These are phyloP conservation scores for Dothidotthia symphoricarpi DNA, from an alignment of 2,329 filamentous ascomycete species.

Conservation along the genomic window DNA sequence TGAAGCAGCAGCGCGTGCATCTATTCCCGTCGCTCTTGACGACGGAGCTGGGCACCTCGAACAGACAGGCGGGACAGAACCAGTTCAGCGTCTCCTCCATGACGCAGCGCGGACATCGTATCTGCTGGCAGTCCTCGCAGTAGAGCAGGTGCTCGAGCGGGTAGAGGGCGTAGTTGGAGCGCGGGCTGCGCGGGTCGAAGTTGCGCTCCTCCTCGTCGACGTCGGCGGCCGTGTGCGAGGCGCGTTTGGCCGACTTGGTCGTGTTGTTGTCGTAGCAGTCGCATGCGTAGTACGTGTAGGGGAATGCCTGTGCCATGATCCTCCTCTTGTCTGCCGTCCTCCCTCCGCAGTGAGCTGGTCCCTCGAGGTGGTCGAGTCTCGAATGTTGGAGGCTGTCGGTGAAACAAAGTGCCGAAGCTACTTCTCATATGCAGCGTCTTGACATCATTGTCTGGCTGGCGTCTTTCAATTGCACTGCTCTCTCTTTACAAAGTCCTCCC, in stretches of 20 bases:
- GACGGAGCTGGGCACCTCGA: conserved; percentile 91
- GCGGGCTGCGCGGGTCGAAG: conserved; percentile 81
- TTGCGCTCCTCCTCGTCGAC: conserved; percentile 71
- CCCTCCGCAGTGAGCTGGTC: too few species aligned
- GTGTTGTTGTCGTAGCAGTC: conserved; percentile 57
- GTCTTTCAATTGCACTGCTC: neutral
- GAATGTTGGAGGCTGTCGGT: too few species aligned
- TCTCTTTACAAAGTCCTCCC: too few species aligned
- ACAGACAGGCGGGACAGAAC: conserved; percentile 92
- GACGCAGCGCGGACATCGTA: conserved; percentile 88
- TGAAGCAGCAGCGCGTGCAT: conserved; percentile 92
- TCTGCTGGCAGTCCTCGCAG: conserved; percentile 96
- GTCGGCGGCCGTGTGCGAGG: conserved; percentile 34
- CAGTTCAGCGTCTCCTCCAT: conserved; percentile 92
- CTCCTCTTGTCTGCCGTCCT: too few species aligned
- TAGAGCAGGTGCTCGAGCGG: conserved; percentile 92
- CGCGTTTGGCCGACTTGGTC: conserved; percentile 26
- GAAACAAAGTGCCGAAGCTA: conserved; percentile 6
- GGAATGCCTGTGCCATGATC: conserved; percentile 58
- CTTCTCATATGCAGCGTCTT: too few species aligned
- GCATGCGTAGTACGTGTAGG: conserved; percentile 65
- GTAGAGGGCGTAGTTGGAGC: conserved; percentile 88
- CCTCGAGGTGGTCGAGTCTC: too few species aligned
- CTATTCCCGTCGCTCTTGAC: conserved; percentile 92
- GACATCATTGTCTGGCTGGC: too few species aligned